These are phyloP conservation scores for Codiaeum variegatum DNA, from an alignment of 441 rosid species.

Conservation along the genomic window DNA sequence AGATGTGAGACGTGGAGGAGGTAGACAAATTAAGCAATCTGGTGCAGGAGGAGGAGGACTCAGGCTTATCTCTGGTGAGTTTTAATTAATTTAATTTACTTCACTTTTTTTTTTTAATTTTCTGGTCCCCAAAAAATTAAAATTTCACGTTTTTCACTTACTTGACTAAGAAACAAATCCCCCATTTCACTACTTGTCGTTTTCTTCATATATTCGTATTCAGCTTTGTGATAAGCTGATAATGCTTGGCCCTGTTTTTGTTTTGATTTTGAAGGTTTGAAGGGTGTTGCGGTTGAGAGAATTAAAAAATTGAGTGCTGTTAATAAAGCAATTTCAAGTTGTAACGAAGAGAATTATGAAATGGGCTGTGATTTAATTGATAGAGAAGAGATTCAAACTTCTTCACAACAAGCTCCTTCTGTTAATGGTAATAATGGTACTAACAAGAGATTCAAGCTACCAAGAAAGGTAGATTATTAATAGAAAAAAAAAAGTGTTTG, in stretches of 20 bases:
- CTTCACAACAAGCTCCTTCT: slow-evolving; percentile 21
- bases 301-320: slow-evolving; percentile 48
- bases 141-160: background rate
- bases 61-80: slow-evolving; percentile 40
- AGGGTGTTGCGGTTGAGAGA: slow-evolving; percentile 32
- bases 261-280: slow-evolving; percentile 24
- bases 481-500: background rate
- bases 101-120: slow-evolving; percentile 1
- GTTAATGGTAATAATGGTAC: slow-evolving; percentile 18
- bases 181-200: slow-evolving; percentile 33
- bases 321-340: slow-evolving; percentile 33
- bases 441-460: slow-evolving; percentile 46
- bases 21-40: slow-evolving; percentile 47
- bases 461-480: slow-evolving; percentile 42
- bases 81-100: too few species aligned
- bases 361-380: slow-evolving; percentile 36
- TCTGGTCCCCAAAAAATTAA: slow-evolving; percentile 16
- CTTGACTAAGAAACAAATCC: slow-evolving; percentile 28
- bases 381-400: slow-evolving; percentile 28
- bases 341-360: slow-evolving; percentile 26
- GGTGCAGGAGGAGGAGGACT: slow-evolving; percentile 24
- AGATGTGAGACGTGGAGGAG: slow-evolving; percentile 56
- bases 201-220: slow-evolving; percentile 25
- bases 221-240: slow-evolving; percentile 27
- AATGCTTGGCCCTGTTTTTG: slow-evolving; percentile 20